Evolutionary conservation across 305 asterid species (phyloP).

Genomic region (Rubia tinctorum): DNA sequence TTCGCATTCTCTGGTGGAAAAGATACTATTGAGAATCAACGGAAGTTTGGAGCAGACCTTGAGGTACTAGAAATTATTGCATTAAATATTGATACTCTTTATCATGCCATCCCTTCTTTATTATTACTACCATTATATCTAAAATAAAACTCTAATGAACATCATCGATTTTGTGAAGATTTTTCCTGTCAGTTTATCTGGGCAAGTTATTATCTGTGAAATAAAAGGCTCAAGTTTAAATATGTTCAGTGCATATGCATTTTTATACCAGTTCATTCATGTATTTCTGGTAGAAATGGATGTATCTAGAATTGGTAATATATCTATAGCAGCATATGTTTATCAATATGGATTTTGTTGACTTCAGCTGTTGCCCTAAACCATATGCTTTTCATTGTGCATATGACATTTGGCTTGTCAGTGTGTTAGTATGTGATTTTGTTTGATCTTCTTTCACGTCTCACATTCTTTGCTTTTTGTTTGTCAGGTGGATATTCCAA

Average conservation of each 20-base stretch:
- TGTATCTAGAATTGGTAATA: background rate
- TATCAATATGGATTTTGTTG: background rate
- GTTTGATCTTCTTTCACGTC: background rate
- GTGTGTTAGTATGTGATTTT: background rate
- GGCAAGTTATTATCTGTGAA: background rate
- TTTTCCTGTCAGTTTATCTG: background rate
- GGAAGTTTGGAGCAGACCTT: conserved; percentile 89
- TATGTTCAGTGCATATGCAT: too few species aligned
- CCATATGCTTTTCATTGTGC: background rate
- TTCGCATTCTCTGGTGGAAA: conserved; percentile 98
- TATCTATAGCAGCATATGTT: too few species aligned
- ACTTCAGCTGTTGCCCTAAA: background rate
- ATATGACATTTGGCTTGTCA: background rate
- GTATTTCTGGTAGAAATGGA: background rate
- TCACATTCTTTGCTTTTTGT: background rate
- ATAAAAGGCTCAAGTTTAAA: background rate
- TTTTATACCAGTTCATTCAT: background rate
- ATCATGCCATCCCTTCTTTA: background rate
- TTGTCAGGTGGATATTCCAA: conserved; percentile 77
- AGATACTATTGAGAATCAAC: conserved; percentile 86
- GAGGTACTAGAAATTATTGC: conserved; percentile 47
- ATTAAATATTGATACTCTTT: background rate
- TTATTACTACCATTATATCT: background rate
- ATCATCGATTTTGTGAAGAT: too few species aligned
- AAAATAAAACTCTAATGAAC: background rate